Percentiles rank a stretch among this genome's conserved stretches.
Conservation (phyloP, 495 filamentous ascomycete species). For the Beverwykella pulmonaria region DNA sequence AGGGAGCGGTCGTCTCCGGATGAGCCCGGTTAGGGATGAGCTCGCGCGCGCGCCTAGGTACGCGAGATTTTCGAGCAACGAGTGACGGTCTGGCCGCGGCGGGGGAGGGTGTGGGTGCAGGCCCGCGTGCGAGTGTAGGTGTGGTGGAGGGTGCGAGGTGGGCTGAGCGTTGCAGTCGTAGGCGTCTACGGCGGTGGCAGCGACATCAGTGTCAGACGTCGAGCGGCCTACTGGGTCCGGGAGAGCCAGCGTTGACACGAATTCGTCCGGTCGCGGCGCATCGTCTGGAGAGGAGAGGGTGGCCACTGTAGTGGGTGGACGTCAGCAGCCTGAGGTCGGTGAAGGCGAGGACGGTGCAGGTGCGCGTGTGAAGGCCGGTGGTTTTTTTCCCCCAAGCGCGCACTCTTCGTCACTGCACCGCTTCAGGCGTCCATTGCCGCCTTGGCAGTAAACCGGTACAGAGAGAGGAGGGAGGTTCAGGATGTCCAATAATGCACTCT, state of each 20-base stretch:
- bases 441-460: neutral
- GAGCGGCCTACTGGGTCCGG: constrained; percentile 14
- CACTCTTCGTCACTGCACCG: neutral
- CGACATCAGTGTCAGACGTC: constrained; percentile 29
- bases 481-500: neutral
- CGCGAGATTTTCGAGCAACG: constrained; percentile 22
- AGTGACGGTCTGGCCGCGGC: constrained; percentile 12
- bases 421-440: neutral
- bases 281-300: constrained; percentile 30
- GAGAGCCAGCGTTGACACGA: constrained; percentile 25
- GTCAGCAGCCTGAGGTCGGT: constrained; percentile 10
- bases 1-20: constrained; percentile 32
- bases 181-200: constrained; percentile 1
- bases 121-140: neutral
- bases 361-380: neutral
- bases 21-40: constrained; percentile 34
- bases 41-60: constrained; percentile 31
- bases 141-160: neutral
- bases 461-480: neutral
- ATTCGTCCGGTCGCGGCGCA: constrained; percentile 31
- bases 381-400: neutral
- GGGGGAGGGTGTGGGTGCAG: neutral
- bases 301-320: constrained; percentile 23
- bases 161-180: neutral
- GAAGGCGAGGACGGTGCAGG: constrained; percentile 1